Conservation (phyloP, 164 flowering plant species). For the Taxillus chinensis region DNA sequence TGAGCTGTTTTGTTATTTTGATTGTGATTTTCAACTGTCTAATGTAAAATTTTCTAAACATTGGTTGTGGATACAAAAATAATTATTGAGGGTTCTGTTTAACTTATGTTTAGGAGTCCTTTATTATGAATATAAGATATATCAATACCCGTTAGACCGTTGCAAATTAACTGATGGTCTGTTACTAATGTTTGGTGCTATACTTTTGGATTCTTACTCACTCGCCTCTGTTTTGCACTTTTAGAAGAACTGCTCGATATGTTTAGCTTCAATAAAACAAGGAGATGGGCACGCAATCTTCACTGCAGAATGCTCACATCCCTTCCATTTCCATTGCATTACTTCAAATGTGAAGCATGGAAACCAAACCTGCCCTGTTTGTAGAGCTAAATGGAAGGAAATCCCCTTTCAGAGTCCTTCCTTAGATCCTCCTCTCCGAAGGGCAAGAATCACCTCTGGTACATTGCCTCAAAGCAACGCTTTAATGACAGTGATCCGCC, state of each 20-base stretch:
- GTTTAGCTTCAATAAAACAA: conserved; percentile 46
- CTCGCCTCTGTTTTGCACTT: conserved; percentile 3
- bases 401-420: conserved; percentile 39
- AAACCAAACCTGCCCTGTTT: conserved; percentile 54
- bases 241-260: conserved; percentile 55
- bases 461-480: conserved; percentile 33
- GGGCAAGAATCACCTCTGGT: conserved; percentile 24
- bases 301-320: conserved; percentile 64
- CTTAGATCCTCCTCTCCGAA: conserved; percentile 22
- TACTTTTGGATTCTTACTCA: not conserved
- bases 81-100: too few species aligned
- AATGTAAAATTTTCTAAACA: too few species aligned
- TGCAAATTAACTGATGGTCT: too few species aligned
- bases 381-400: conserved; percentile 61
- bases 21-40: too few species aligned
- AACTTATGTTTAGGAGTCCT: too few species aligned
- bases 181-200: too few species aligned
- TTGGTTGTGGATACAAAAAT: too few species aligned
- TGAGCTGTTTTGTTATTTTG: too few species aligned
- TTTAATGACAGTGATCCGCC: conserved; percentile 26
- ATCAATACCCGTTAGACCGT: too few species aligned
- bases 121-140: too few species aligned
- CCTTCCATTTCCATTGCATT: conserved; percentile 66
- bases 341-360: conserved; percentile 63
- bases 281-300: conserved; percentile 55